phyloP scores from a whole-genome alignment of 108 stramenopile genomes.

The Nitzschia sp. region DNA sequence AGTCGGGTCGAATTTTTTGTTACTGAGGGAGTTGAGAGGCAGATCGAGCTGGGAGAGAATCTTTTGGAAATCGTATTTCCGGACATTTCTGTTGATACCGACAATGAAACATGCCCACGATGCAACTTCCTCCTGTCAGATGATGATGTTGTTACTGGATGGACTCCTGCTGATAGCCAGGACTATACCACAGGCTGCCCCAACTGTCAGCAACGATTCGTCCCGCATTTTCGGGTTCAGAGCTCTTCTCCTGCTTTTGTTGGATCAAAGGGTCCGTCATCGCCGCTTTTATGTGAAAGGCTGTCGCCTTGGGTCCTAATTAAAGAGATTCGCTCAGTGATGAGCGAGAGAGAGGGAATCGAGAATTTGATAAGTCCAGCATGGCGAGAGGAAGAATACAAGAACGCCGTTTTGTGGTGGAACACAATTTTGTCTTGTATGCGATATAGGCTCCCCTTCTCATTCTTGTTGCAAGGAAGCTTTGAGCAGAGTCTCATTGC shows the following conservation, averaged over 20 bases:
- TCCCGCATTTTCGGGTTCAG: conserved; percentile 83
- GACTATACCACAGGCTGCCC: conserved; percentile 82
- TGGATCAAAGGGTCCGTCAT: conserved; percentile 70
- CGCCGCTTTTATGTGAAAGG: conserved; percentile 82
- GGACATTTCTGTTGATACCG: conserved; percentile 76
- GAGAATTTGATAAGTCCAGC: conserved; percentile 71
- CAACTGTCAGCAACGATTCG: conserved; percentile 75
- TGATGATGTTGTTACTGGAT: conserved; percentile 77
- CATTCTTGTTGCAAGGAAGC: conserved; percentile 79
- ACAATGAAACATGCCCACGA: conserved; percentile 76
- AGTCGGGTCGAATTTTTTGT: conserved; percentile 56
- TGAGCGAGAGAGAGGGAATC: conserved; percentile 69
- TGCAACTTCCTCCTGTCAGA: conserved; percentile 79
- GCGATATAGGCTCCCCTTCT: conserved; percentile 80
- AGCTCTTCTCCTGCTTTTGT: conserved; percentile 72
- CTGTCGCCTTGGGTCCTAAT: conserved; percentile 85
- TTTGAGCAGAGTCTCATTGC: conserved; percentile 81
- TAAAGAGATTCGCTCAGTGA: conserved; percentile 82
- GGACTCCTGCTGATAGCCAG: conserved; percentile 73
- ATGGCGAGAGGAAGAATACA: conserved; percentile 72
- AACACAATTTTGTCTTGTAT: conserved; percentile 82
- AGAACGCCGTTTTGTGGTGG: conserved; percentile 87
- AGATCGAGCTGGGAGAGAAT: conserved; percentile 81
- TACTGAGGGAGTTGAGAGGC: conserved; percentile 71
- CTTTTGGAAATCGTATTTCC: conserved; percentile 82